phyloP scores from a whole-genome alignment of 2,329 filamentous ascomycete genomes.

The Niveomyces coronatus region DNA sequence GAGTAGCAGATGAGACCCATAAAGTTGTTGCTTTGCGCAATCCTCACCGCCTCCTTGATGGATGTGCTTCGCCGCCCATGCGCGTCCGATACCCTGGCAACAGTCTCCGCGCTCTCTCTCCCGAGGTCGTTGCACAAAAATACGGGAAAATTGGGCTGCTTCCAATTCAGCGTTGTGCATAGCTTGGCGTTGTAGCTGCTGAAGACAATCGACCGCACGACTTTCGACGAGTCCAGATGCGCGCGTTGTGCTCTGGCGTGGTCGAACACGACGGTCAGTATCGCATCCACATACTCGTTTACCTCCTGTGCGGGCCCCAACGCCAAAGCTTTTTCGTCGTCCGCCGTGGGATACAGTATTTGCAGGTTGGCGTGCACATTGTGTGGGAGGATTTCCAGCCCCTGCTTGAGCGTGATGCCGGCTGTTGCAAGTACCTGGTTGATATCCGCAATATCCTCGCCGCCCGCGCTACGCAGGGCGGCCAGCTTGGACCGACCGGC shows the following conservation, averaged over 20 bases:
- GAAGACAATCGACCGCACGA: slow-evolving; percentile 81
- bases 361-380: slow-evolving; percentile 88
- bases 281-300: slow-evolving; percentile 75
- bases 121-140: slow-evolving; percentile 92
- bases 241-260: slow-evolving; percentile 62
- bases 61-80: slow-evolving; percentile 69
- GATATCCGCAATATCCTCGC: slow-evolving; percentile 50
- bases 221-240: slow-evolving; percentile 49
- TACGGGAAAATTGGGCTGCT: slow-evolving; percentile 96
- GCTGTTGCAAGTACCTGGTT: slow-evolving; percentile 65
- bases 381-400: slow-evolving; percentile 62
- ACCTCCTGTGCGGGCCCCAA: slow-evolving; percentile 71
- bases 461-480: slow-evolving; percentile 33
- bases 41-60: slow-evolving; percentile 88
- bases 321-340: slow-evolving; percentile 60
- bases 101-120: slow-evolving; percentile 34
- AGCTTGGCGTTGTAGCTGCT: slow-evolving; percentile 85
- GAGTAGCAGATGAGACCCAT: slow-evolving; percentile 94
- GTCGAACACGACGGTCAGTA: slow-evolving; percentile 80
- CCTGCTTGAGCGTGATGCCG: slow-evolving; percentile 70
- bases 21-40: slow-evolving; percentile 92
- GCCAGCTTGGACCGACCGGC: slow-evolving; percentile 33
- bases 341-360: slow-evolving; percentile 69
- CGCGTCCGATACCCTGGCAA: slow-evolving; percentile 29
- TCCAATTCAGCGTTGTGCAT: slow-evolving; percentile 96